Base-by-base conservation (phyloP, 1,284 basidiomycete species). In the Psilocybe mexicana region DNA sequence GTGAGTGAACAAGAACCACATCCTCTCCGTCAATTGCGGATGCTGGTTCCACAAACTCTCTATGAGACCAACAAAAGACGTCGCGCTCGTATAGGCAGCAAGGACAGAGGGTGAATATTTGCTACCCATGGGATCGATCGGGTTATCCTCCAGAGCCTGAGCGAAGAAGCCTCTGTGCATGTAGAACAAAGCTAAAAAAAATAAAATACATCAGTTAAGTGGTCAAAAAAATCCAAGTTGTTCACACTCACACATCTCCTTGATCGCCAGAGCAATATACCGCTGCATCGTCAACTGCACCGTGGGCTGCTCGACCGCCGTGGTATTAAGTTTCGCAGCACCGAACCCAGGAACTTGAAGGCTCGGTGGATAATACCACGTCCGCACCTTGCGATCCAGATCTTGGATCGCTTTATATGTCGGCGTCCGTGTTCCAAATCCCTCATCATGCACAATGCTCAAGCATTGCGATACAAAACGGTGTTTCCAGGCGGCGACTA, bases 161-260 rank as follows among this genome's bases (percentile, higher is more conserved):
- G 86, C 87, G 65, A 89, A 89, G 72, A 85, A 89, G 5, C 85
- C 86, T 40, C 87, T 79, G 68, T 89, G 86, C 78, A 89, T 84
- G 64, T 89, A 88, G 65, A 89, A 86, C 35, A 87, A 69, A 11
- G 82, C 86, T 88, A 61, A 12, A 28, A 40, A 46, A 44, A 55
- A 18, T 25, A 54, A 58, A 48, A 63, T 14, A 59, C 26, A 7
- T 54, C 35, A 44, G 50, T 14, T 38, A 42, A 35, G 24, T 40
- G 3, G 25, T 44, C 43, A 51, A 28, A 45, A 10, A 44, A 40
- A 35, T 12, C 23, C 18, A 11, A 42, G 11, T n/a, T 18, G 26
- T 33, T 23, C 43, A 54, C 40, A 36, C 79, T 67, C 63, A 85
- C 86, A 80, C 33, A 87, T 87, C 70, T 88, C 86, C 67, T 77